Percentiles rank a stretch among this genome's conserved stretches.
phyloP scores from a whole-genome alignment of 495 filamentous ascomycete genomes.

The Neurospora sp. region DNA sequence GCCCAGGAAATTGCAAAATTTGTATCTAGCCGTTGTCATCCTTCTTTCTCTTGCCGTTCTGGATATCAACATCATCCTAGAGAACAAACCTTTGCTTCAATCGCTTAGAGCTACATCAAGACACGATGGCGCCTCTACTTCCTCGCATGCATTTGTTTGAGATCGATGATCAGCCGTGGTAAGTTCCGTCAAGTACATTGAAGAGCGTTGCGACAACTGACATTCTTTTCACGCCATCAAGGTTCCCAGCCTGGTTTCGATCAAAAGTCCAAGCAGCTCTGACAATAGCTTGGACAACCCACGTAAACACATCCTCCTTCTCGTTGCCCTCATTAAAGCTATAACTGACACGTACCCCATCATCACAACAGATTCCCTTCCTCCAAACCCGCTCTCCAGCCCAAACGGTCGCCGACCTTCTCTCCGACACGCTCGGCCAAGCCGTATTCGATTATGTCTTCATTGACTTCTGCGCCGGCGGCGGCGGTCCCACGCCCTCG shows the following conservation, averaged over 20 bases:
- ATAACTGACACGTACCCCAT: background rate
- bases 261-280: slow-evolving; percentile 42
- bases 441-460: slow-evolving; percentile 39
- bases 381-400: slow-evolving; percentile 39
- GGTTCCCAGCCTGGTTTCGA: slow-evolving; percentile 44
- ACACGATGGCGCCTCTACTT: slow-evolving; percentile 37
- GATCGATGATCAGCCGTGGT: slow-evolving; percentile 46
- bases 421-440: slow-evolving; percentile 32
- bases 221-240: slow-evolving; percentile 6
- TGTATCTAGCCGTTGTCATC: background rate
- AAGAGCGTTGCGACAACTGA: background rate
- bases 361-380: slow-evolving; percentile 22
- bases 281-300: slow-evolving; percentile 38
- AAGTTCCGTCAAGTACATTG: slow-evolving; percentile 6
- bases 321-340: background rate
- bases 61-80: background rate
- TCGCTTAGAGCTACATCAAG: background rate
- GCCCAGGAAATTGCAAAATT: background rate
- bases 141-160: slow-evolving; percentile 48
- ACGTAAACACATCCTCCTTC: slow-evolving; percentile 5
- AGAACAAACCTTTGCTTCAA: background rate
- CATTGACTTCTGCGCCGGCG: slow-evolving; percentile 68
- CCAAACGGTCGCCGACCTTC: slow-evolving; percentile 34
- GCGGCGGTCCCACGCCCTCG: slow-evolving; percentile 55
- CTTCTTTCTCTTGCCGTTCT: background rate